Conservation (phyloP, 1,139 yeast species). For the Yamadazyma atmosphaerica region DNA sequence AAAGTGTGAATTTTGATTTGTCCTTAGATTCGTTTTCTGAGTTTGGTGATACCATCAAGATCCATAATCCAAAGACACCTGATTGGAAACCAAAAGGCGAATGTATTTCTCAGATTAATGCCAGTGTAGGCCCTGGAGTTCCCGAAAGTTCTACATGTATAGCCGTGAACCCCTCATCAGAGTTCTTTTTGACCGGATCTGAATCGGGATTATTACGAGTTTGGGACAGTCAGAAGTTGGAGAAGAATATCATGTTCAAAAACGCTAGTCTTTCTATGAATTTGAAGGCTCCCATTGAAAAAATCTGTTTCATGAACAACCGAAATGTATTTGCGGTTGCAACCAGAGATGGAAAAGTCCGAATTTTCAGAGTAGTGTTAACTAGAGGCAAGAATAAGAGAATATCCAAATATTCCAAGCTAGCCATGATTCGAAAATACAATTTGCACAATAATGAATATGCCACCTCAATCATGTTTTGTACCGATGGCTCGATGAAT, state of each 20-base stretch:
- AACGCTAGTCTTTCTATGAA: slow-evolving; percentile 50
- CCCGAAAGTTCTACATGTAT: slow-evolving; percentile 53
- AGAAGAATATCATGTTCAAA: slow-evolving; percentile 61
- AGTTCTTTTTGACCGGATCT: slow-evolving; percentile 76
- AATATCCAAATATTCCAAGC: slow-evolving; percentile 30
- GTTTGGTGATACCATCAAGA: slow-evolving; percentile 48
- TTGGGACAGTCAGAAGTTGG: slow-evolving; percentile 76
- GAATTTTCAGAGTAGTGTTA: slow-evolving; percentile 58
- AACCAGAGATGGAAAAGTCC: slow-evolving; percentile 62
- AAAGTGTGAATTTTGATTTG: slow-evolving; percentile 55
- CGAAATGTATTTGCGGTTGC: slow-evolving; percentile 70
- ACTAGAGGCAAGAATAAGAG: slow-evolving; percentile 35
- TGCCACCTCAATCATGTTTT: slow-evolving; percentile 37
- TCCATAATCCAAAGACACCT: slow-evolving; percentile 7
- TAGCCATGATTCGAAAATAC: slow-evolving; percentile 47
- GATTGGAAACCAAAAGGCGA: slow-evolving; percentile 42
- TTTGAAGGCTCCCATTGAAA: slow-evolving; percentile 48
- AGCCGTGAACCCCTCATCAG: slow-evolving; percentile 59
- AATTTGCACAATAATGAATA: slow-evolving; percentile 38
- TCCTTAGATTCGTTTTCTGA: slow-evolving; percentile 62
- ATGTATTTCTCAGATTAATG: slow-evolving; percentile 53
- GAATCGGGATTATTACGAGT: slow-evolving; percentile 68
- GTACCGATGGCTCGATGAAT: slow-evolving; percentile 27
- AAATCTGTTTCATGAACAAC: slow-evolving; percentile 54
- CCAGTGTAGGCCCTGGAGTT: slow-evolving; percentile 17